Percentiles rank a stretch among this genome's conserved stretches.
Conservation (phyloP, 257 asterid species). For the Echites panduratus region DNA sequence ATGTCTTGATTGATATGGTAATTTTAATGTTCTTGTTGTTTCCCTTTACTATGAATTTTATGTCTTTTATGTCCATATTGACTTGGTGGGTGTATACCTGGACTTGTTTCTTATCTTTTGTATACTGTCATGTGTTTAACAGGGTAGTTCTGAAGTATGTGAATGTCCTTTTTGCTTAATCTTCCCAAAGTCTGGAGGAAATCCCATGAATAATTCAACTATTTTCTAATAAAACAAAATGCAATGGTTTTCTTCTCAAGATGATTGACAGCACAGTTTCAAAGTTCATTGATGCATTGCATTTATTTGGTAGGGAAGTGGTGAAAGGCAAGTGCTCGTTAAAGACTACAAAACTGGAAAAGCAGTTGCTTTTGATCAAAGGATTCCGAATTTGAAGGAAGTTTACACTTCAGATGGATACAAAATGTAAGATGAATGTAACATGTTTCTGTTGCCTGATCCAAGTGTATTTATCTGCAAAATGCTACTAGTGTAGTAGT, state of each 20-base stretch:
- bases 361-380: conserved; percentile 66
- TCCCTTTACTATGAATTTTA: background rate
- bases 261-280: background rate
- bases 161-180: background rate
- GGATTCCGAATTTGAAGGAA: conserved; percentile 70
- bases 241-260: background rate
- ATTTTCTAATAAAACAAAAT: background rate
- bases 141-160: background rate
- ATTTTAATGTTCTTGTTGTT: conserved; percentile 18
- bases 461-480: background rate
- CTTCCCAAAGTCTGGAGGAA: background rate
- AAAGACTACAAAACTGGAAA: conserved; percentile 68
- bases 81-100: background rate
- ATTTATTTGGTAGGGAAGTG: conserved; percentile 45
- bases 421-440: conserved; percentile 54
- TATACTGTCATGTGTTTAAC: background rate
- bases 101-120: background rate
- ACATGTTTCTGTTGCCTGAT: background rate
- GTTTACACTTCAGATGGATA: conserved; percentile 81
- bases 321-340: conserved; percentile 95
- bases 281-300: background rate
- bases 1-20: conserved; percentile 90
- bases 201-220: background rate
- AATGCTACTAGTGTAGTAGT: background rate
- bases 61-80: background rate